These are phyloP conservation scores for Panus rudis DNA, from an alignment of 768 basidiomycete genomes.

Conservation along the genomic window DNA sequence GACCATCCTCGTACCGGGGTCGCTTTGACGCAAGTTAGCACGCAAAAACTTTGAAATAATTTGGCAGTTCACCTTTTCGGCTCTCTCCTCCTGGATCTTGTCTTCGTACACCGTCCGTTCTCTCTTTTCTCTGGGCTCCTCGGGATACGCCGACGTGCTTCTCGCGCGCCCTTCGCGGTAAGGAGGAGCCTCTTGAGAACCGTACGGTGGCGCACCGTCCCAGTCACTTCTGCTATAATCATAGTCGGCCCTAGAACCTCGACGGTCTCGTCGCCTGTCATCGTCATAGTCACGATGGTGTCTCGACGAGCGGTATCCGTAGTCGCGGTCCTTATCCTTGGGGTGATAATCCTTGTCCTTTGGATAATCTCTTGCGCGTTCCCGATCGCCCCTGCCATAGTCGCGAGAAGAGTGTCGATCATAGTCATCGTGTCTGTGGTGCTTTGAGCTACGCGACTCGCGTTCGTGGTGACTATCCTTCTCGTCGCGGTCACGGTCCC, in stretches of 20 bases:
- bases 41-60: too few species aligned
- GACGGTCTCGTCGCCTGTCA: constrained; percentile 37
- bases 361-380: constrained; percentile 29
- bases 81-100: constrained; percentile 42
- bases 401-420: constrained; percentile 29
- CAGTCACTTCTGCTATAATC: constrained; percentile 34
- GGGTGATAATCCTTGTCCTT: constrained; percentile 31
- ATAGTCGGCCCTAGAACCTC: constrained; percentile 31
- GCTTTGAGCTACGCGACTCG: constrained; percentile 33
- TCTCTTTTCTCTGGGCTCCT: constrained; percentile 26
- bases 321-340: constrained; percentile 32
- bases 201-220: constrained; percentile 39
- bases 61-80: constrained; percentile 56
- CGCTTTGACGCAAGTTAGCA: constrained; percentile 42
- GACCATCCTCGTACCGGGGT: constrained; percentile 43
- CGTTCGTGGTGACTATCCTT: constrained; percentile 22
- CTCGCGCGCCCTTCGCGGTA: constrained; percentile 40
- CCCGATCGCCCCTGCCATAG: constrained; percentile 29
- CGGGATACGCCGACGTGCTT: constrained; percentile 34
- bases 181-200: constrained; percentile 30
- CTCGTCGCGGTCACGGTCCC: constrained; percentile 23
- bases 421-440: constrained; percentile 43
- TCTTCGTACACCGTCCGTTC: constrained; percentile 36
- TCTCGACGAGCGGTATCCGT: constrained; percentile 33
- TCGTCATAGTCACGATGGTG: constrained; percentile 52